These are phyloP conservation scores for Seiridium cupressi DNA, from an alignment of 2,329 filamentous ascomycete genomes.

Conservation along the genomic window DNA sequence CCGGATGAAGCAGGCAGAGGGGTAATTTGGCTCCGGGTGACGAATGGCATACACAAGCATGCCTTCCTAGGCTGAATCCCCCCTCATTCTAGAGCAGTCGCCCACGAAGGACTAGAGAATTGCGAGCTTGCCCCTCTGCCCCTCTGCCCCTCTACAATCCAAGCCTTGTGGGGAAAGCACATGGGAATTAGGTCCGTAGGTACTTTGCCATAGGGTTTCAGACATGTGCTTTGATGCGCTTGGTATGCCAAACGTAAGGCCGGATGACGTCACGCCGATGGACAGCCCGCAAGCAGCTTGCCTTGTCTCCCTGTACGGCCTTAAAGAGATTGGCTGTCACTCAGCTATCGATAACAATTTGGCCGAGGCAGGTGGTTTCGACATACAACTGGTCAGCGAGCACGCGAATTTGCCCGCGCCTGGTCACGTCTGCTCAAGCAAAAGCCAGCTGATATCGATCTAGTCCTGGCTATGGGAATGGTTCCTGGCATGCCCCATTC, in stretches of 20 bases:
- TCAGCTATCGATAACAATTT: background rate
- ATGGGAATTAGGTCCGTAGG: background rate
- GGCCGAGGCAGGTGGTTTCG: background rate
- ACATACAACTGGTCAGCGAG: too few relatives aligned
- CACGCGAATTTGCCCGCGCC: too few relatives aligned
- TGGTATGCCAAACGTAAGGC: background rate
- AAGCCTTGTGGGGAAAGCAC: slow-evolving; percentile 1
- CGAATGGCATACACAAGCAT: background rate
- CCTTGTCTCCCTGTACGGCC: too few relatives aligned
- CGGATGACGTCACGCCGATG: background rate
- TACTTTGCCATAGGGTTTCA: background rate
- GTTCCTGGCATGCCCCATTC: background rate
- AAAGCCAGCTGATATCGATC: too few relatives aligned
- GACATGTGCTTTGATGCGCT: background rate
- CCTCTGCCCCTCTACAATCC: background rate
- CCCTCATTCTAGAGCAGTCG: background rate
- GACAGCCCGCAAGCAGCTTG: background rate
- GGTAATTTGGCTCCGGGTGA: background rate
- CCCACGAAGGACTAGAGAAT: background rate
- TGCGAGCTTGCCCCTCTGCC: background rate
- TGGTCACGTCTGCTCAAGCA: too few relatives aligned
- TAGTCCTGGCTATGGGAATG: too few relatives aligned
- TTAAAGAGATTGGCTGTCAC: background rate
- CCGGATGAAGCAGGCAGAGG: background rate
- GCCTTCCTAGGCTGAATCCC: background rate